Percentiles rank a stretch among this genome's conserved stretches.
These are phyloP conservation scores for Colletotrichum sp. DNA, from an alignment of 2,329 filamentous ascomycete species.

Conservation along the genomic window DNA sequence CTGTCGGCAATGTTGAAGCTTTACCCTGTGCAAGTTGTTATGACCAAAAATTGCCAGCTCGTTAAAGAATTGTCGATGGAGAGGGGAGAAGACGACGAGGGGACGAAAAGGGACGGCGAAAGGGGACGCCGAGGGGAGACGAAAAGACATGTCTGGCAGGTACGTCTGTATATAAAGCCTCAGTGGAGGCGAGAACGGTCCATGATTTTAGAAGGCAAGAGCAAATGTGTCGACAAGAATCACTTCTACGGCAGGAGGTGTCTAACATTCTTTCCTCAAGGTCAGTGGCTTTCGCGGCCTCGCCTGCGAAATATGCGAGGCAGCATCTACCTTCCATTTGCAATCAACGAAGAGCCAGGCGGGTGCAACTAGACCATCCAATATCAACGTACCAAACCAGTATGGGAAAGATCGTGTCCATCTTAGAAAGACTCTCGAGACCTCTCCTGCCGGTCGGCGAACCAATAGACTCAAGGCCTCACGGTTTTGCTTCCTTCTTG, in stretches of 20 bases:
- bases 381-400: neutral
- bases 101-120: neutral
- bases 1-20: neutral
- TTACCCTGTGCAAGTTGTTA: neutral
- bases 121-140: neutral
- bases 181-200: neutral
- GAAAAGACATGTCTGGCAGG: neutral
- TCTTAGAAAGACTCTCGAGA: neutral
- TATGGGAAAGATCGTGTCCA: neutral
- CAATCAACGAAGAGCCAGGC: neutral
- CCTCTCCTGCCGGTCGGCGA: neutral
- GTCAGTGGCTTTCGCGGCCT: neutral
- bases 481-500: neutral
- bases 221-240: neutral
- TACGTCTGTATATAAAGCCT: neutral
- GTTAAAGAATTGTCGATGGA: neutral
- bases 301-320: neutral
- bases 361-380: neutral
- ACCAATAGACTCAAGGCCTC: neutral
- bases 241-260: neutral
- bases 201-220: neutral
- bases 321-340: neutral
- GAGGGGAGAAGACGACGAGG: neutral
- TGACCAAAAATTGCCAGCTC: neutral
- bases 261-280: neutral